A percentile compares a stretch with the other conserved stretches of the same genome.
phyloP scores from a whole-genome alignment of 148 eudicot genomes.

The Rhododendron williamsianum region DNA sequence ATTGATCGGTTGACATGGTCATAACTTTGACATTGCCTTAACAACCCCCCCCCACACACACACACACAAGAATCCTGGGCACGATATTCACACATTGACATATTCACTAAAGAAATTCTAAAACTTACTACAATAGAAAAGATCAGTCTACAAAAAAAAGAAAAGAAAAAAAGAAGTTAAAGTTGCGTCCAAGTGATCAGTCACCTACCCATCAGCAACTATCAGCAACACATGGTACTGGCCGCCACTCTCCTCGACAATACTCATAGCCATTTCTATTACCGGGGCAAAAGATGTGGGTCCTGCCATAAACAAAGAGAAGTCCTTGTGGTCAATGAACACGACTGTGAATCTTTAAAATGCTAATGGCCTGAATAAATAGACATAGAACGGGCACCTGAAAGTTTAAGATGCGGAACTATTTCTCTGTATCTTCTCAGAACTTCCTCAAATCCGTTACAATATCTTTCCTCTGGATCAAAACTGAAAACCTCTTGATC shows the following conservation, averaged over 20 bases:
- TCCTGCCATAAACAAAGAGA: conserved; percentile 29
- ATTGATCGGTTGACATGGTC: not conserved
- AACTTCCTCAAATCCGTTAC: conserved; percentile 81
- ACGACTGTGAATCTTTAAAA: not conserved
- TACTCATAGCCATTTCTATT: conserved; percentile 74
- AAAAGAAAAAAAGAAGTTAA: not conserved
- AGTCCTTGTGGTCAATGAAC: not conserved
- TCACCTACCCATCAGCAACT: conserved; percentile 88
- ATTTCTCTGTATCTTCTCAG: conserved; percentile 58
- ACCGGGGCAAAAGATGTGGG: conserved; percentile 88
- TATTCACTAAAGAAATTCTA: not conserved
- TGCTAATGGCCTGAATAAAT: not conserved
- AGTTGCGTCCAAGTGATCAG: not conserved
- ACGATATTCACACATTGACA: not conserved
- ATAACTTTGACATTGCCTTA: not conserved
- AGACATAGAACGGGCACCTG: conserved; percentile 37
- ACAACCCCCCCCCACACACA: no score
- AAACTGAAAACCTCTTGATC: conserved; percentile 80
- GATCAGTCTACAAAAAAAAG: not conserved
- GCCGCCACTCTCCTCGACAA: conserved; percentile 79
- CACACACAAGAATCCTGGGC: not conserved
- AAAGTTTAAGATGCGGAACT: conserved; percentile 58
- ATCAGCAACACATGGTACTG: conserved; percentile 81
- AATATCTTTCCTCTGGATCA: conserved; percentile 37
- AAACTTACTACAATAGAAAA: not conserved